Evolutionary conservation across 164 flowering plant species (phyloP), one percentile per base, ranked within the genome.

Genomic region (Brasenia schreberi): DNA sequence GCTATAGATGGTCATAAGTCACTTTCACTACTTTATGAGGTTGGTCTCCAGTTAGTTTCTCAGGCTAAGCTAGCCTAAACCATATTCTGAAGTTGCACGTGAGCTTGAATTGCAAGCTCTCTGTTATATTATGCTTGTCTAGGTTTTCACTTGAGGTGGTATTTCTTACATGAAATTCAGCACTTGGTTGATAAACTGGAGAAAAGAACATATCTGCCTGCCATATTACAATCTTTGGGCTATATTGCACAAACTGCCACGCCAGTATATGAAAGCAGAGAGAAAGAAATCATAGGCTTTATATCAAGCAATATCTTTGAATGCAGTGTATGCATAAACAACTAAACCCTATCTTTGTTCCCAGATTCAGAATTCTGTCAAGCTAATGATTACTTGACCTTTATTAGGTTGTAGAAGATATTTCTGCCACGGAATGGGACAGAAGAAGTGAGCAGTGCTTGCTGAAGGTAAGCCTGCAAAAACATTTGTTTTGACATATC

Each of bases 211-310:
- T 85, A 92, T 78, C 77, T 91, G 73, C 96, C 99, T 69, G 87
- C 97, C 66, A 86, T 94, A 45, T 80, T 94, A 7, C 99, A 94
- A 65, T 94, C 96, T 70, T 80, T 94, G 43, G 99, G 99, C 33
- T 94, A 97, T 73, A 89, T 94, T 69, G 99, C 97, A 6, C 87
- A 94, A 78, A 86, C 85, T 71, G 99, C 99, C 61, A 85, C 86
- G 93, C 84, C 97, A 18, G 88, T 94, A 68, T 94, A 88, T 81
- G 99, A 94, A 79, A 94, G 97, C 65, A 83, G 96, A 72, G 99
- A 94, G 79, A 80, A 67, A 62, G 97, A 94, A 76, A 81, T 94
- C 75, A 77, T 76, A 49, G 89, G 75, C 18, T 94, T 87, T 67
- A 84, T 94, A 67, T 82, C 75, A 70, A 79, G 68, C 75, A 78